Base-by-base conservation (phyloP, 2,329 filamentous ascomycete species). In the Ophiostoma sp. region DNA sequence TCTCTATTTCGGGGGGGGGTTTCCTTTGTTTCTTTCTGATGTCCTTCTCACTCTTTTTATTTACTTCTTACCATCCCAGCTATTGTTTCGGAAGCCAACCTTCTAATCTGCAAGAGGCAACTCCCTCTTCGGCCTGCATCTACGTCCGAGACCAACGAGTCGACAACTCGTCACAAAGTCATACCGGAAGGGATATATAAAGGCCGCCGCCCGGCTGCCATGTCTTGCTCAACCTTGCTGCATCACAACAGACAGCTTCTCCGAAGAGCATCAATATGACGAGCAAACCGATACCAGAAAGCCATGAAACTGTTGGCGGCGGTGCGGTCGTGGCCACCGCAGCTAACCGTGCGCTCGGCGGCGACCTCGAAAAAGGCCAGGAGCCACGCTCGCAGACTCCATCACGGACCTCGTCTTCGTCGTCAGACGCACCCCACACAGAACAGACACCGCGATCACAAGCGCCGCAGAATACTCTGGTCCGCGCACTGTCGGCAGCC, bases 401-500 rank as follows among this genome's bases (percentile, higher is more conserved):
- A 4, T 62, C 58, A 60, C 55, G 36, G n/a, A 60, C 36, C 7
- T 60, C 36, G 27, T 38, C 55, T 16, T 8, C 36, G 5, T 41
- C 40, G 7, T 40, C 16, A 18, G 40, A 63, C 11, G 5, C 14
- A 8, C 58, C 5, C 16, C 60, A 44, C 5, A 16, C 16, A 3
- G 16, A 63, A 3, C 14, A 42, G 40, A 3, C 9, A 62, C 27
- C 12, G 27, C 27, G 27, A 5, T 16, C 16, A 11, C 60, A 44
- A 41, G 6, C 58, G 16, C 60, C 60, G 12, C 38, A 42, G 6
- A 66, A 63, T 62, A 18, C 12, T 8, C 5, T 67, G 14, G n/a
- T n/a, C 8, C 66, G 66, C 27, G 58, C 44, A 16, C 55, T 62
- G 9, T 67, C 66, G 6, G 52, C 66, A 6, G 66, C 58, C n/a